Conservation (phyloP, 192 early-diverging fungal genomes). For the Phlyctochytrium arcticum region DNA sequence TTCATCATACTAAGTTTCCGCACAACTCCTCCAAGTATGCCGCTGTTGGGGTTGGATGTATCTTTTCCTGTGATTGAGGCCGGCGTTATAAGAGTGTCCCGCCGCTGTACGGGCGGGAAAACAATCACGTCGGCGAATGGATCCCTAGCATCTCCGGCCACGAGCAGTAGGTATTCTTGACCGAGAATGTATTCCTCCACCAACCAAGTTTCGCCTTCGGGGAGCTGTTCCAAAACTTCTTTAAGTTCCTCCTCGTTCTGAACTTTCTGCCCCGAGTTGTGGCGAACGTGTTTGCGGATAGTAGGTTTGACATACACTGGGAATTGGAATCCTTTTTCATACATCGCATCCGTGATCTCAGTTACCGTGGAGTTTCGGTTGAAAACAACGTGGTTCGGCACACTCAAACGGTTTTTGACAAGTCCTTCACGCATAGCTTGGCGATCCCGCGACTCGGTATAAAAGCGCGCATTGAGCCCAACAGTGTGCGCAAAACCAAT, state of each 20-base stretch:
- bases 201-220: constrained; percentile 20
- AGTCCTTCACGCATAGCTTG: constrained; percentile 10
- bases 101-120: constrained; percentile 21
- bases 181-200: constrained; percentile 28
- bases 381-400: constrained; percentile 4
- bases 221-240: background rate
- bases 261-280: constrained; percentile 17
- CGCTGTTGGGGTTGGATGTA: background rate
- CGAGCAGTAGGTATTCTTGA: constrained; percentile 19
- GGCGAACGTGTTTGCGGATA: background rate
- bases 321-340: constrained; percentile 1
- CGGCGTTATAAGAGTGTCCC: background rate
- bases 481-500: constrained; percentile 21
- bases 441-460: constrained; percentile 17
- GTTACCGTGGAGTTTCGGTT: background rate
- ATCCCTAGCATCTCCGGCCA: constrained; percentile 32
- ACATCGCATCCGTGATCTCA: background rate
- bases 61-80: too few relatives aligned
- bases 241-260: constrained; percentile 11
- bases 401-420: constrained; percentile 8
- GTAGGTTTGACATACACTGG: constrained; percentile 31
- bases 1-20: constrained; percentile 16
- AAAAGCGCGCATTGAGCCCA: constrained; percentile 28
- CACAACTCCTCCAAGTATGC: constrained; percentile 11
- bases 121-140: constrained; percentile 30